A percentile compares a stretch with the other conserved stretches of the same genome.
Evolutionary conservation across 1,139 yeast genomes (phyloP).

Genomic region (Taiozyma sp.): DNA sequence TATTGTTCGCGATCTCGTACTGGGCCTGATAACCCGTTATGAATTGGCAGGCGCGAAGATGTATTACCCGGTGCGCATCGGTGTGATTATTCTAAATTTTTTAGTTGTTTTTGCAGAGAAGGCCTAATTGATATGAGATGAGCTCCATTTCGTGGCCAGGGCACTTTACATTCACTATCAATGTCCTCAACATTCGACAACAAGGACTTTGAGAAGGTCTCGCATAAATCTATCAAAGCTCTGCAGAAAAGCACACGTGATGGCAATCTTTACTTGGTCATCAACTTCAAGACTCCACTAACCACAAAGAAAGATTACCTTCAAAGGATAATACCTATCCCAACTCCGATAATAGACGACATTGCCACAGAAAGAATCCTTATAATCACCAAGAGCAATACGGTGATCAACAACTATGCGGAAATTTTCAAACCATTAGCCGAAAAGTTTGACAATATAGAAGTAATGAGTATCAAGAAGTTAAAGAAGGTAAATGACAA

Average conservation of each 20-base stretch:
- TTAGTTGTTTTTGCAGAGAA: background rate
- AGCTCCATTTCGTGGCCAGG: background rate
- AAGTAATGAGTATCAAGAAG: conserved; percentile 53
- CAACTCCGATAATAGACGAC: conserved; percentile 34
- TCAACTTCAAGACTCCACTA: conserved; percentile 49
- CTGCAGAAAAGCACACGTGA: conserved; percentile 30
- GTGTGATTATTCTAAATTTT: background rate
- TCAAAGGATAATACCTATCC: conserved; percentile 65
- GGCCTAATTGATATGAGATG: background rate
- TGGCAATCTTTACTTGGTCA: conserved; percentile 40
- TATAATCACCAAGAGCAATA: conserved; percentile 66
- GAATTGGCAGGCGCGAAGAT: background rate
- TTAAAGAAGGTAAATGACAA: conserved; percentile 43
- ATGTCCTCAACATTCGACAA: background rate
- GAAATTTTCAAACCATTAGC: conserved; percentile 44
- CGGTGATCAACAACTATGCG: conserved; percentile 45
- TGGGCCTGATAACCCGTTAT: background rate
- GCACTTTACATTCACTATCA: background rate
- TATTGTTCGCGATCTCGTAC: background rate
- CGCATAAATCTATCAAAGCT: conserved; percentile 27
- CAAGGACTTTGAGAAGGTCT: conserved; percentile 5
- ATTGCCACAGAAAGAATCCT: conserved; percentile 46
- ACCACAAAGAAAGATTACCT: conserved; percentile 48
- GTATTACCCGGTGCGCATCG: background rate
- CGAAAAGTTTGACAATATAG: conserved; percentile 55